A percentile compares a stretch with the other conserved stretches of the same genome.
These are phyloP conservation scores for Centaurea solstitialis DNA, from an alignment of 129 eudicot genomes.

Conservation along the genomic window DNA sequence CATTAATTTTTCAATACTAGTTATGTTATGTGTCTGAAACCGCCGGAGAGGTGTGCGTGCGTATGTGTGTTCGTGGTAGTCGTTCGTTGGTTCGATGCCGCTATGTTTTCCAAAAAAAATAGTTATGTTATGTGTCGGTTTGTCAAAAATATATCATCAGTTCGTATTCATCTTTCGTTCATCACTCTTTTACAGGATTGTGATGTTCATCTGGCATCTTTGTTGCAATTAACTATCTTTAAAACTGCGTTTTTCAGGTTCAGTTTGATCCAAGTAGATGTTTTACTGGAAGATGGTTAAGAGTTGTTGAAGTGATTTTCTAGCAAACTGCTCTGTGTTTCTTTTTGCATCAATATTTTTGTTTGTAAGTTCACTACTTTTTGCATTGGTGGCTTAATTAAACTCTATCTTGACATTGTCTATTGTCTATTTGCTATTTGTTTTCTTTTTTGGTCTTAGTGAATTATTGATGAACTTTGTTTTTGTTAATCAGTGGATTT, in stretches of 20 bases:
- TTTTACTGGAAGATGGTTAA: slow-evolving; percentile 2
- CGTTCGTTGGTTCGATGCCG: too few relatives aligned
- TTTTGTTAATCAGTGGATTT: not conserved
- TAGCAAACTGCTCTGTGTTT: slow-evolving; percentile 1
- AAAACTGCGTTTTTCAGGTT: slow-evolving; percentile 3
- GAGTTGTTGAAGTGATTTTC: slow-evolving; percentile 8
- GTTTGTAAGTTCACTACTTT: not conserved
- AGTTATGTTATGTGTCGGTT: not conserved
- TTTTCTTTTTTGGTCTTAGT: not conserved
- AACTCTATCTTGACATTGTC: slow-evolving; percentile 1
- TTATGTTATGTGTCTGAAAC: too few relatives aligned
- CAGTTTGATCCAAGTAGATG: not conserved
- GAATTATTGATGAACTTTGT: not conserved
- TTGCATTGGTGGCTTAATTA: not conserved
- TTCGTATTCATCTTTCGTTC: not conserved
- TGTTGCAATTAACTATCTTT: not conserved
- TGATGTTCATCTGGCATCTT: not conserved
- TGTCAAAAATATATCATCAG: not conserved
- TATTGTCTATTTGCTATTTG: slow-evolving; percentile 13
- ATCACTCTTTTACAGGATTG: not conserved
- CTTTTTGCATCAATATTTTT: not conserved
- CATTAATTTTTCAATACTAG: too few relatives aligned
- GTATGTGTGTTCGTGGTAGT: too few relatives aligned
- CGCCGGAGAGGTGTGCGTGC: too few relatives aligned
- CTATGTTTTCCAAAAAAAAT: too few relatives aligned